These are phyloP conservation scores for Salix purpurea DNA, from an alignment of 345 rosid species.

Conservation along the genomic window DNA sequence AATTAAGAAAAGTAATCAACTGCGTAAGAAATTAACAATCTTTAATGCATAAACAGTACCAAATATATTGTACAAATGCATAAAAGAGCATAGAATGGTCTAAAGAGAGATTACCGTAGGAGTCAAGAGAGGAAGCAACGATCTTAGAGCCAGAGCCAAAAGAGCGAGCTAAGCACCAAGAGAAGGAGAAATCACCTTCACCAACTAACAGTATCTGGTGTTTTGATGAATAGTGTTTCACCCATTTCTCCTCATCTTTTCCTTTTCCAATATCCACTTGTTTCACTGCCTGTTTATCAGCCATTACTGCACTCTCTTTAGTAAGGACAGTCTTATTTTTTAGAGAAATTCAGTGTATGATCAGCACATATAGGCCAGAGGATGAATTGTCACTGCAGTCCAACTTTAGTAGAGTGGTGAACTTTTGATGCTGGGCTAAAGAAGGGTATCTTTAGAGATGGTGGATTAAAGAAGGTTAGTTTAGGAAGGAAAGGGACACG, in stretches of 20 bases:
- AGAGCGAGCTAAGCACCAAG: conserved; percentile 32
- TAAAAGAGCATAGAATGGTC: neutral
- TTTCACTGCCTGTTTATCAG: neutral
- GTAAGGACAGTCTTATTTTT: neutral
- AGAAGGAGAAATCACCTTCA: conserved; percentile 65
- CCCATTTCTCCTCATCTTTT: conserved; percentile 29
- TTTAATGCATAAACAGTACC: no score
- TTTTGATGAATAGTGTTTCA: conserved; percentile 39
- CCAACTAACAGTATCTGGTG: conserved; percentile 51
- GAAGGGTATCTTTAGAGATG: no score
- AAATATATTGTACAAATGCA: no score
- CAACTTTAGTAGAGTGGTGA: neutral
- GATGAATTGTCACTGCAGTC: neutral
- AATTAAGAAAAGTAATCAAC: no score
- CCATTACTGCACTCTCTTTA: neutral
- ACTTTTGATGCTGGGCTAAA: no score
- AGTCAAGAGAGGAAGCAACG: conserved; percentile 53
- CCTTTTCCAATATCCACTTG: neutral
- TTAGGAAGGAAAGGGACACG: no score
- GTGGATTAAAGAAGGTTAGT: no score
- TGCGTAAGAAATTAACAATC: no score
- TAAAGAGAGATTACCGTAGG: conserved; percentile 26
- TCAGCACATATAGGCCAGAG: neutral
- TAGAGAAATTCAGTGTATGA: neutral
- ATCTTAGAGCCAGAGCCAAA: conserved; percentile 50